Evolutionary conservation across 2,329 filamentous ascomycete genomes (phyloP).

Genomic region (Drechmeria coniospora): DNA sequence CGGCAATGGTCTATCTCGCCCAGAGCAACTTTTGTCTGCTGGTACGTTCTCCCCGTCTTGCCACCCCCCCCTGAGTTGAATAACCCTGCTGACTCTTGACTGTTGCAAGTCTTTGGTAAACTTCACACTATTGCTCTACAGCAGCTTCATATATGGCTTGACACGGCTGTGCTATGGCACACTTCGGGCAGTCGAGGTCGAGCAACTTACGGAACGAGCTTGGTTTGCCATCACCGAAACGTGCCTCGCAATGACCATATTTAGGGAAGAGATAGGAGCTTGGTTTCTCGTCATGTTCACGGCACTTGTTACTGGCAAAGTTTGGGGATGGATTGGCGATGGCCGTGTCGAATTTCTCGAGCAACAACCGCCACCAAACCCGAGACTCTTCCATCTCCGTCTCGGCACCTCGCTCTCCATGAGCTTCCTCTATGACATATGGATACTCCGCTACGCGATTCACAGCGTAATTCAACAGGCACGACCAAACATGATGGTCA

Average conservation of each 20-base stretch:
- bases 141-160: slow-evolving; percentile 68
- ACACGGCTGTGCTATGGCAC: slow-evolving; percentile 83
- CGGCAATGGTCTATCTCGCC: slow-evolving; percentile 87
- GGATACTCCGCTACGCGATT: slow-evolving; percentile 68
- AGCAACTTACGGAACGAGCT: slow-evolving; percentile 91
- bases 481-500: slow-evolving; percentile 97
- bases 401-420: slow-evolving; percentile 64
- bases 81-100: slow-evolving; percentile 3
- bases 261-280: slow-evolving; percentile 83
- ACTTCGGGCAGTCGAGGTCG: slow-evolving; percentile 83
- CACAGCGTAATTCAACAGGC: slow-evolving; percentile 74
- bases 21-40: slow-evolving; percentile 93
- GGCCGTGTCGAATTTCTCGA: slow-evolving; percentile 87
- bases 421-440: slow-evolving; percentile 65
- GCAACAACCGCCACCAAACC: slow-evolving; percentile 85
- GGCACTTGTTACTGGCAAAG: slow-evolving; percentile 77
- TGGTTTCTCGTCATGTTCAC: slow-evolving; percentile 98
- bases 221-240: slow-evolving; percentile 99
- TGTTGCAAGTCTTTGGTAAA: slow-evolving; percentile 67
- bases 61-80: neutral
- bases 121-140: slow-evolving; percentile 67
- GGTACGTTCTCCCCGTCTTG: slow-evolving; percentile 39
- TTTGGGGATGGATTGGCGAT: slow-evolving; percentile 98
- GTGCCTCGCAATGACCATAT: slow-evolving; percentile 94
- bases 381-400: slow-evolving; percentile 71